phyloP scores from a whole-genome alignment of 2,329 filamentous ascomycete species.

The Colletotrichum sp. region DNA sequence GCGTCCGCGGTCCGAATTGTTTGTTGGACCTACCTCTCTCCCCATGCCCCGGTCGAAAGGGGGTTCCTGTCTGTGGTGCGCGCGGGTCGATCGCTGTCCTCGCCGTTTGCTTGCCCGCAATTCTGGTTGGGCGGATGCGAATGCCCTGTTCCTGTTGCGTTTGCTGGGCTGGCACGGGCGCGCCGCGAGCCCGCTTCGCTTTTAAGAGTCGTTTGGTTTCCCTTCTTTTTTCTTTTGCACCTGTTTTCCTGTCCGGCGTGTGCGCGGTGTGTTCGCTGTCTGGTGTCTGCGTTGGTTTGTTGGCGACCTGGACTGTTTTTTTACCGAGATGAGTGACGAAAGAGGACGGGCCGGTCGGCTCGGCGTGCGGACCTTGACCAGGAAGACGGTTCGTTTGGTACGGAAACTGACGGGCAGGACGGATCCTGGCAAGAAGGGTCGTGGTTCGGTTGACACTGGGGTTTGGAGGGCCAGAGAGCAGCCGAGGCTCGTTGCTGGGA shows the following conservation, averaged over 20 bases:
- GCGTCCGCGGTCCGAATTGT: not conserved
- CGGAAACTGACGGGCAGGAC: not conserved
- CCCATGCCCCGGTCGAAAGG: not conserved
- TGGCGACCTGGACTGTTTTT: not conserved
- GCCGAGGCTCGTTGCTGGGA: not conserved
- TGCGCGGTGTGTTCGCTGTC: not conserved
- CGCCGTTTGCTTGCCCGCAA: not conserved
- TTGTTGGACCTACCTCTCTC: not conserved
- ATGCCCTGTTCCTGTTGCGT: not conserved
- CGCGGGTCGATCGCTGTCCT: not conserved
- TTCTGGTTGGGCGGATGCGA: not conserved
- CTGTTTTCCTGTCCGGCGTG: not conserved
- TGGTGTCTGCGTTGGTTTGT: not conserved
- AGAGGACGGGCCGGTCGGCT: not conserved
- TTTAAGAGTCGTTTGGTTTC: not conserved
- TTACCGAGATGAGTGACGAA: constrained; percentile 7
- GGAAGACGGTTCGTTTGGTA: not conserved
- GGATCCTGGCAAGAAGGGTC: not conserved
- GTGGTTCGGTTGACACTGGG: not conserved
- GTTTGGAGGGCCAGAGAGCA: too few species aligned
- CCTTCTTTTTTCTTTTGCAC: not conserved
- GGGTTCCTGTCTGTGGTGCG: not conserved
- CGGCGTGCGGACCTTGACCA: not conserved
- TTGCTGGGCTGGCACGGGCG: not conserved
- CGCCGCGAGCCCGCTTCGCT: not conserved